phyloP scores from a whole-genome alignment of 148 eudicot species.

The Nepenthes mirabilis region DNA sequence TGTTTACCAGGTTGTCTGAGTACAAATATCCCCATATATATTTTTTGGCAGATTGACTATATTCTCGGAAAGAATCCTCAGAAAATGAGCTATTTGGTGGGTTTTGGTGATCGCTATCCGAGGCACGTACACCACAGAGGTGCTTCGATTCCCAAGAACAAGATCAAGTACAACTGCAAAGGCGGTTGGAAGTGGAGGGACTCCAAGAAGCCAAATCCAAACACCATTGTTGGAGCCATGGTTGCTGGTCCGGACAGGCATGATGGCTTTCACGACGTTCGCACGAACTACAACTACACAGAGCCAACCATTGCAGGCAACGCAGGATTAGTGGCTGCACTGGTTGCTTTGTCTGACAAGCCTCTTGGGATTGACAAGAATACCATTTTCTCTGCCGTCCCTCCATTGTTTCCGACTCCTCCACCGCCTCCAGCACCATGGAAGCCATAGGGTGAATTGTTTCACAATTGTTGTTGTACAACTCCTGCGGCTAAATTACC shows the following conservation, averaged over 20 bases:
- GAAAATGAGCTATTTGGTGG: constrained; percentile 84
- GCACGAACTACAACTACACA: constrained; percentile 78
- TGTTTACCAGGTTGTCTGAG: neutral
- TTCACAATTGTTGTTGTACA: too few relatives aligned
- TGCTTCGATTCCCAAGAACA: constrained; percentile 85
- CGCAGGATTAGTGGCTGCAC: constrained; percentile 83
- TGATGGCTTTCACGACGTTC: constrained; percentile 75
- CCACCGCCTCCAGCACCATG: constrained; percentile 95
- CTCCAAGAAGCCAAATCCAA: constrained; percentile 57
- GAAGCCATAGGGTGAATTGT: constrained; percentile 41
- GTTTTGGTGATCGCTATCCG: constrained; percentile 63
- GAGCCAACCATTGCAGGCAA: constrained; percentile 92
- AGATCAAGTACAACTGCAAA: constrained; percentile 73
- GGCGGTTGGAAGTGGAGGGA: constrained; percentile 97
- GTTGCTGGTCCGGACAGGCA: constrained; percentile 86
- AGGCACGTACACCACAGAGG: constrained; percentile 89
- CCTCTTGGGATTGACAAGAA: constrained; percentile 54
- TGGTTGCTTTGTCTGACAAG: constrained; percentile 61
- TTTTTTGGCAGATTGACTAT: constrained; percentile 51
- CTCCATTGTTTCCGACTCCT: constrained; percentile 83
- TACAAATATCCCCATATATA: neutral
- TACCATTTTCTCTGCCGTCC: constrained; percentile 84
- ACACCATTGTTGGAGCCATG: constrained; percentile 73
- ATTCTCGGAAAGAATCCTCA: constrained; percentile 81
- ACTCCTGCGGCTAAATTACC: too few relatives aligned